Evolutionary conservation across 1,139 yeast species (phyloP).

Genomic region (Saccharomyces hybrid): DNA sequence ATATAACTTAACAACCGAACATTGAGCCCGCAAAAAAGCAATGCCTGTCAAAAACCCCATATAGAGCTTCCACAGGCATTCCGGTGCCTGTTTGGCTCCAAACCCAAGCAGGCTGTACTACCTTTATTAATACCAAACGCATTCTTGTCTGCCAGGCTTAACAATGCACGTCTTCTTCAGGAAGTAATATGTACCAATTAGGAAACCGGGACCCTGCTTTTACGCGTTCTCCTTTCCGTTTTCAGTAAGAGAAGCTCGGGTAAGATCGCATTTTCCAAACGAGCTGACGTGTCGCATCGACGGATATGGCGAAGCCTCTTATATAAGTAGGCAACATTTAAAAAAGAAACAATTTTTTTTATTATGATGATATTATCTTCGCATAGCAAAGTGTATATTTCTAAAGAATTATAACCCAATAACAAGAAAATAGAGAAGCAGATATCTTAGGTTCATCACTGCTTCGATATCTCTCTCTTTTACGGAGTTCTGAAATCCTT

Average conservation of each 20-base stretch:
- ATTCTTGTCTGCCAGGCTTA: neutral
- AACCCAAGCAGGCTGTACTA: neutral
- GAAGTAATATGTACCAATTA: neutral
- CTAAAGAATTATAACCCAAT: neutral
- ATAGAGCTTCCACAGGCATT: neutral
- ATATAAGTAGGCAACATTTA: neutral
- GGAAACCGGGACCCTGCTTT: neutral
- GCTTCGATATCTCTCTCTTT: neutral
- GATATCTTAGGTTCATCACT: neutral
- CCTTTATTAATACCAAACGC: neutral
- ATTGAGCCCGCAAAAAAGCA: no score
- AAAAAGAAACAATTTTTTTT: neutral
- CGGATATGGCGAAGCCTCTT: neutral
- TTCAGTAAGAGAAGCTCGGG: neutral
- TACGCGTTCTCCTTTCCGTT: neutral
- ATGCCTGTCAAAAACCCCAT: neutral
- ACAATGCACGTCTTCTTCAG: neutral
- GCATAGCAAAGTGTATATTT: neutral
- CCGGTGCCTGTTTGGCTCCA: neutral
- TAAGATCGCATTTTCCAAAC: neutral
- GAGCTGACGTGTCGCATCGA: constrained; percentile 1
- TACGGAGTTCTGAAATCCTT: neutral
- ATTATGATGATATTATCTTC: neutral
- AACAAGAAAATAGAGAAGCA: neutral
- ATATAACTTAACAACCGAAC: no score